Percentiles rank a stretch among this genome's conserved stretches.
These are phyloP conservation scores for Lipomyces anomalus DNA, from an alignment of 805 yeast genomes.

Conservation along the genomic window DNA sequence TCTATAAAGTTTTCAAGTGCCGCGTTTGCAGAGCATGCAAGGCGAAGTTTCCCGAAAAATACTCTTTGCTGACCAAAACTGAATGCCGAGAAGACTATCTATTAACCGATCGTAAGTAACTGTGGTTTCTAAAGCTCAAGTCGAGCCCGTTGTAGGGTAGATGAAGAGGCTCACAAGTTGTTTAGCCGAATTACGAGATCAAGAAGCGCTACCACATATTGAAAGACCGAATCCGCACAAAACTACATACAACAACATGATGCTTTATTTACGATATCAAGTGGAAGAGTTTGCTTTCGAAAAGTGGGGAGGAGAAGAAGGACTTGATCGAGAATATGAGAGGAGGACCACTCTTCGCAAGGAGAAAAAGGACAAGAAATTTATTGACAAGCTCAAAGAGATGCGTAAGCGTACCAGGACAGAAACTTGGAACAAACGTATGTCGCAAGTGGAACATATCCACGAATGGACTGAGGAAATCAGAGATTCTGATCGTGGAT, in stretches of 20 bases:
- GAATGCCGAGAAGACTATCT: conserved; percentile 92
- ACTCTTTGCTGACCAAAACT: conserved; percentile 85
- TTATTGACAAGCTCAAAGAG: conserved; percentile 68
- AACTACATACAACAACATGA: conserved; percentile 84
- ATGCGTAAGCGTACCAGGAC: conserved; percentile 92
- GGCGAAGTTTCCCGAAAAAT: conserved; percentile 72
- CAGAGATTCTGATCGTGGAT: conserved; percentile 37
- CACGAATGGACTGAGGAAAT: conserved; percentile 63
- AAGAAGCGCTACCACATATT: conserved; percentile 58
- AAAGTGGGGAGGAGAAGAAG: conserved; percentile 91
- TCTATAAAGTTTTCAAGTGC: conserved; percentile 61
- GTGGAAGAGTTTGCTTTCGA: conserved; percentile 90
- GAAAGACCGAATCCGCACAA: conserved; percentile 95
- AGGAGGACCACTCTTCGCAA: conserved; percentile 68
- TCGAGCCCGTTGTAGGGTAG: neutral
- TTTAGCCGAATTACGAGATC: conserved; percentile 67
- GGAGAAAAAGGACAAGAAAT: conserved; percentile 69
- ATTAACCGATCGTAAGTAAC: conserved; percentile 59
- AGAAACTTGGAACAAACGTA: conserved; percentile 68
- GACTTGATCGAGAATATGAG: conserved; percentile 88
- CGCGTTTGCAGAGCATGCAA: conserved; percentile 79
- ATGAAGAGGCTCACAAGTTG: neutral
- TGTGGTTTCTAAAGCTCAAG: neutral
- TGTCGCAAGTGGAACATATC: conserved; percentile 56
- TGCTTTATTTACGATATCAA: conserved; percentile 79